phyloP scores from a whole-genome alignment of 2,329 filamentous ascomycete species.

The Cryphonectria japonica region DNA sequence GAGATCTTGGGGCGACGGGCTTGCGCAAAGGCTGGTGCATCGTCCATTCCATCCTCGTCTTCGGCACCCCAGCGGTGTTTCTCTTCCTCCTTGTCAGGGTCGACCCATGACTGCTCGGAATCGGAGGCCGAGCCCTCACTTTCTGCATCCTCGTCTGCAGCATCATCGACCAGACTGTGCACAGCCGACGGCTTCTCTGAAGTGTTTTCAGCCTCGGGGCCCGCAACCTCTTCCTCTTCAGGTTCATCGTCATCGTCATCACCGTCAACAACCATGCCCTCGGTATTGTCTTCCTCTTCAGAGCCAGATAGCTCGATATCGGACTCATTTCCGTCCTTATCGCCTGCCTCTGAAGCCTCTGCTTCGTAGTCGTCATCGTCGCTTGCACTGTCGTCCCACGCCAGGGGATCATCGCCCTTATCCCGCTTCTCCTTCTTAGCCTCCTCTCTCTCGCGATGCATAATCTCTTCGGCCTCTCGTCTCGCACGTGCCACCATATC shows the following conservation, averaged over 20 bases:
- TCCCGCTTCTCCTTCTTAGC: slow-evolving; percentile 66
- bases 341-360: slow-evolving; percentile 45
- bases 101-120: slow-evolving; percentile 38
- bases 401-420: slow-evolving; percentile 53
- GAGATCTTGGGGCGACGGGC: slow-evolving; percentile 55
- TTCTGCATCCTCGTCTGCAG: slow-evolving; percentile 42
- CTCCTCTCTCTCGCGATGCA: slow-evolving; percentile 73
- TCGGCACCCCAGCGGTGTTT: slow-evolving; percentile 39
- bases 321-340: slow-evolving; percentile 41
- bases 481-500: slow-evolving; percentile 85
- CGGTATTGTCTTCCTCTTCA: slow-evolving; percentile 37
- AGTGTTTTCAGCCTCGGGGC: slow-evolving; percentile 43
- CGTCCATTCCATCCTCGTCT: slow-evolving; percentile 38
- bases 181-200: slow-evolving; percentile 34
- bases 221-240: slow-evolving; percentile 41
- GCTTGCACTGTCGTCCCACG: slow-evolving; percentile 61
- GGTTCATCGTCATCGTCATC: slow-evolving; percentile 37
- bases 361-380: slow-evolving; percentile 52
- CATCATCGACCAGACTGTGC: slow-evolving; percentile 45
- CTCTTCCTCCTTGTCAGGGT: slow-evolving; percentile 43
- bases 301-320: slow-evolving; percentile 51
- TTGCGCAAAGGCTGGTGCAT: slow-evolving; percentile 19
- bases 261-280: slow-evolving; percentile 35
- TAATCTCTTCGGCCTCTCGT: slow-evolving; percentile 77
- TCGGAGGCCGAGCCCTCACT: slow-evolving; percentile 44